Percentiles rank a stretch among this genome's conserved stretches.
Evolutionary conservation across 176 grass and related monocot species (phyloP).

Genomic region (Oryza coarctata): DNA sequence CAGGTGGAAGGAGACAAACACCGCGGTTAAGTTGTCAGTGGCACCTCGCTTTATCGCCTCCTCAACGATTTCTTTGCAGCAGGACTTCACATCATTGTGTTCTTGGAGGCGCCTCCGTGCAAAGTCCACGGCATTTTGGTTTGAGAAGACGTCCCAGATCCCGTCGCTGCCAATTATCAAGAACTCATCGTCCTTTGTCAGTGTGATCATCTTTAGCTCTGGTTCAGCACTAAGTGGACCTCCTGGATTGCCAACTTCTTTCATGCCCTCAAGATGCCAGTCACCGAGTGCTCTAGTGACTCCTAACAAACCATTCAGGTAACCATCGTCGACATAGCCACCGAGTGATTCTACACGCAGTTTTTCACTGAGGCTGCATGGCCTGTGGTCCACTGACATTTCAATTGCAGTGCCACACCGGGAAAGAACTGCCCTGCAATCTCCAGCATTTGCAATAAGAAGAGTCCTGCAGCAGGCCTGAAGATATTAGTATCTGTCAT

Average conservation of each 20-base stretch:
- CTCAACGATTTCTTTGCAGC: conserved; percentile 79
- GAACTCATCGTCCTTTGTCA: conserved; percentile 86
- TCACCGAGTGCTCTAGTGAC: conserved; percentile 84
- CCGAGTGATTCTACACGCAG: conserved; percentile 69
- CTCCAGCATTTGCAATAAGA: conserved; percentile 85
- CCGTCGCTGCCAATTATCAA: conserved; percentile 86
- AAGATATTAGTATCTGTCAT: not conserved
- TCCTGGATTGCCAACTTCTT: conserved; percentile 27
- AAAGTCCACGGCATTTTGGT: conserved; percentile 81
- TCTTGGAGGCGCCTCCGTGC: conserved; percentile 63
- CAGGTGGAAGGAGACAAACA: conserved; percentile 68
- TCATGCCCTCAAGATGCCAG: conserved; percentile 94
- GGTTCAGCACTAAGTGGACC: conserved; percentile 84
- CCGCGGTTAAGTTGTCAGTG: conserved; percentile 57
- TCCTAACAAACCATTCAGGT: conserved; percentile 73
- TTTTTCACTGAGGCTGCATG: conserved; percentile 62
- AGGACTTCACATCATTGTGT: conserved; percentile 70
- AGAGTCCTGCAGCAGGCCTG: conserved; percentile 59
- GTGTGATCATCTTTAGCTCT: conserved; percentile 68
- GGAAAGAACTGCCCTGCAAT: conserved; percentile 91
- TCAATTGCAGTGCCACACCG: conserved; percentile 62
- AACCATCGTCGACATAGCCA: conserved; percentile 76
- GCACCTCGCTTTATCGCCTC: conserved; percentile 62
- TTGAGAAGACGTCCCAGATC: conserved; percentile 91
- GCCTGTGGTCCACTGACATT: conserved; percentile 88